Evolutionary conservation across 305 asterid genomes (phyloP).

Genomic region (Fraxinus nigra): DNA sequence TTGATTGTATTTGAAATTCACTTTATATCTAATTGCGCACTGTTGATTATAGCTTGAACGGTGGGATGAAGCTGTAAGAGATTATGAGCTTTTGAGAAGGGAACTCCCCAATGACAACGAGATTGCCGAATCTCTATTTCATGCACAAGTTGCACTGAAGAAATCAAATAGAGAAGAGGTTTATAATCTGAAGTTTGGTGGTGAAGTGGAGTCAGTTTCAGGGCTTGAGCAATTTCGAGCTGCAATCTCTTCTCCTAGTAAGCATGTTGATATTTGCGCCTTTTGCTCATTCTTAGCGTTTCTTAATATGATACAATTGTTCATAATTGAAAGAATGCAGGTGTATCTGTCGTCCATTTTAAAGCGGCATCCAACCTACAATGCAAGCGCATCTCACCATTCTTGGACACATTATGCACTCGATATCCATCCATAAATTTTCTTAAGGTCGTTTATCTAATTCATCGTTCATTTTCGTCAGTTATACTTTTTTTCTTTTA

Average conservation of each 20-base stretch:
- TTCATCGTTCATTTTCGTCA: neutral
- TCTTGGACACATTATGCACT: conserved; percentile 56
- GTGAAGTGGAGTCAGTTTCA: conserved; percentile 67
- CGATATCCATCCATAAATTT: conserved; percentile 70
- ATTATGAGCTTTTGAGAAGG: conserved; percentile 63
- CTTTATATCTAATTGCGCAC: neutral
- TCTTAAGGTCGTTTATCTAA: conserved; percentile 49
- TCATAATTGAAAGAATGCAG: conserved; percentile 38
- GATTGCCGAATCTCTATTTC: conserved; percentile 69
- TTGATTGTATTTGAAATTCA: neutral
- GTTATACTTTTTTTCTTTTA: neutral
- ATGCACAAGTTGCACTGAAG: conserved; percentile 61
- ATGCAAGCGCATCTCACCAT: conserved; percentile 65
- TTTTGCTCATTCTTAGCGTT: neutral
- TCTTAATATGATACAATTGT: neutral
- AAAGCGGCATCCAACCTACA: conserved; percentile 40
- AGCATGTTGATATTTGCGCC: conserved; percentile 7
- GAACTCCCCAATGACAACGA: conserved; percentile 64
- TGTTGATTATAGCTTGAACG: conserved; percentile 60
- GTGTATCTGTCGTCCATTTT: conserved; percentile 71
- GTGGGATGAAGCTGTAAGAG: conserved; percentile 83
- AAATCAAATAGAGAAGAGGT: conserved; percentile 83
- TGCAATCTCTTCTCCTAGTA: conserved; percentile 66
- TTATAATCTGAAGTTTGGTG: conserved; percentile 66
- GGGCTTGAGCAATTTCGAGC: conserved; percentile 70